Evolutionary conservation across 352 stramenopile species (phyloP).

Genomic region (Globisporangium orthogonon): DNA sequence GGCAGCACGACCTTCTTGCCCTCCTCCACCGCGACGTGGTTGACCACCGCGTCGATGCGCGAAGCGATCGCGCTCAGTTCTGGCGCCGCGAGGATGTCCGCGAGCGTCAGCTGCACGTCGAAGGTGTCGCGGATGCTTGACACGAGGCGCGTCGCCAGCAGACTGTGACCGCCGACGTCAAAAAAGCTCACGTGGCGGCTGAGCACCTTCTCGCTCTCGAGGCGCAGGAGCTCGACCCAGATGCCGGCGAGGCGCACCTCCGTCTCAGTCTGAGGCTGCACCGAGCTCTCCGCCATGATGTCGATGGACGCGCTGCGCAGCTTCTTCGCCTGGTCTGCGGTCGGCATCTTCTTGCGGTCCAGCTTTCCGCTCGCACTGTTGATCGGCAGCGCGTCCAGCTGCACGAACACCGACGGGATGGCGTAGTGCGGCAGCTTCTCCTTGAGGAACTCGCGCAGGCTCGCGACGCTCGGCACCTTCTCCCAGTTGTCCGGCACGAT

Average conservation of each 20-base stretch:
- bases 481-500: slow-evolving; percentile 79
- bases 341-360: slow-evolving; percentile 84
- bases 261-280: slow-evolving; percentile 46
- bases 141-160: slow-evolving; percentile 66
- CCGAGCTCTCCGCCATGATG: slow-evolving; percentile 29
- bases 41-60: slow-evolving; percentile 38
- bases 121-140: slow-evolving; percentile 65
- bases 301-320: slow-evolving; percentile 78
- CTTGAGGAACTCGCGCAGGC: slow-evolving; percentile 61
- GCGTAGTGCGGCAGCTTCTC: slow-evolving; percentile 79
- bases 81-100: slow-evolving; percentile 61
- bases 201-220: slow-evolving; percentile 46
- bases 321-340: slow-evolving; percentile 56
- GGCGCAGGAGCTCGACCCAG: slow-evolving; percentile 59
- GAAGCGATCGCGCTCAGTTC: slow-evolving; percentile 49
- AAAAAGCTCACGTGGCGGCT: slow-evolving; percentile 73
- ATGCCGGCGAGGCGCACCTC: slow-evolving; percentile 55
- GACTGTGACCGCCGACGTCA: slow-evolving; percentile 73
- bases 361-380: slow-evolving; percentile 86
- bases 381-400: slow-evolving; percentile 81
- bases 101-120: slow-evolving; percentile 60
- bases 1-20: slow-evolving; percentile 50
- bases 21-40: slow-evolving; percentile 3
- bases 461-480: slow-evolving; percentile 51
- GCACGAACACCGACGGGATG: slow-evolving; percentile 75